Evolutionary conservation across 116 monocot species (phyloP).

Genomic region (Papilionanthe hybrid): DNA sequence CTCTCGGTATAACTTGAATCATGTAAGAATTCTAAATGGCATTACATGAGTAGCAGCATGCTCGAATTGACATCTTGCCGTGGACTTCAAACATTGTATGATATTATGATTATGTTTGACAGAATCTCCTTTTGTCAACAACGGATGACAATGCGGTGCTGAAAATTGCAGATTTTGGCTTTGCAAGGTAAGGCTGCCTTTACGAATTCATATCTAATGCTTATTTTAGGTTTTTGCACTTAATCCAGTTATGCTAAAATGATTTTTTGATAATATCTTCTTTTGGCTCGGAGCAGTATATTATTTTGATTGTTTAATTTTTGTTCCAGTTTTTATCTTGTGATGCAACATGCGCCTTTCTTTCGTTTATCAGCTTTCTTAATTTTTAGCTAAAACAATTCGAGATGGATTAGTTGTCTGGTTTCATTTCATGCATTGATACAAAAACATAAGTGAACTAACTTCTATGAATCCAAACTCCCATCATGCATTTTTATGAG

Average conservation of each 20-base stretch:
- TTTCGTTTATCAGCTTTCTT: neutral
- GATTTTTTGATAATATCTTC: neutral
- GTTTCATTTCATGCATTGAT: neutral
- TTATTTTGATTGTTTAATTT: neutral
- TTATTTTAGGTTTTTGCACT: neutral
- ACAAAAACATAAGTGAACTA: neutral
- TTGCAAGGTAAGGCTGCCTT: conserved; percentile 69
- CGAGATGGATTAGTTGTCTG: neutral
- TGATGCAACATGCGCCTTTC: neutral
- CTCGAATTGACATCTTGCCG: conserved; percentile 5
- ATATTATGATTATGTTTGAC: conserved; percentile 24
- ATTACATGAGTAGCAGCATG: neutral
- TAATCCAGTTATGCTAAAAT: neutral
- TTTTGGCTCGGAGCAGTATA: neutral
- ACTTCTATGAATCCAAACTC: neutral
- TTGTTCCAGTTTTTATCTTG: neutral
- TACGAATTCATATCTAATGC: neutral
- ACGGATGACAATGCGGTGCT: conserved; percentile 65
- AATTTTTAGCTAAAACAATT: neutral
- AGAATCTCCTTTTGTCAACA: conserved; percentile 89
- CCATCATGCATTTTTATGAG: neutral
- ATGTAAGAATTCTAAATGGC: neutral
- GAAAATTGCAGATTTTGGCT: conserved; percentile 99
- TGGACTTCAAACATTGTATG: conserved; percentile 5
- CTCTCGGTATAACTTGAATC: conserved; percentile 4